These are phyloP conservation scores for Venturia nashicola DNA, from an alignment of 2,329 filamentous ascomycete species.

Conservation along the genomic window DNA sequence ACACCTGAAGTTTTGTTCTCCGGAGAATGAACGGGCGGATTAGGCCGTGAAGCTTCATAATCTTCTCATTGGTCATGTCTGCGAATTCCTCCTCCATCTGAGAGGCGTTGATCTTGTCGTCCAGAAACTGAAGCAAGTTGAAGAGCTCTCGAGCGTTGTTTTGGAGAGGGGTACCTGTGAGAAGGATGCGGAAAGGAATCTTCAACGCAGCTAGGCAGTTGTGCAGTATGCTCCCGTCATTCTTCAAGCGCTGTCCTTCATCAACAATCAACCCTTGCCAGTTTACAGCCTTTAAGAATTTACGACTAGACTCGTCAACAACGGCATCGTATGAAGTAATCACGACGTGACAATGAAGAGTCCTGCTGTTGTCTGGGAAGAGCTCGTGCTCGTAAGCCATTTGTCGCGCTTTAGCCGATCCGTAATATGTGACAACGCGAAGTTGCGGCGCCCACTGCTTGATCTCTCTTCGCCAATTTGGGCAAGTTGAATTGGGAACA, in stretches of 20 bases:
- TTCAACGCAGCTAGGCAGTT: conserved; percentile 58
- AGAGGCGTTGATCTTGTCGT: conserved; percentile 57
- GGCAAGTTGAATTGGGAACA: conserved; percentile 86
- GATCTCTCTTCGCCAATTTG: conserved; percentile 96
- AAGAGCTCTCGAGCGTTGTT: conserved; percentile 94
- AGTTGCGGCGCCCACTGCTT: conserved; percentile 83
- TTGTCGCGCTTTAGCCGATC: conserved; percentile 59
- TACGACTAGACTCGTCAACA: conserved; percentile 54
- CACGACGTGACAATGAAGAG: conserved; percentile 79
- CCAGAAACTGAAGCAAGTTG: conserved; percentile 91
- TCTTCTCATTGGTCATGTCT: conserved; percentile 70
- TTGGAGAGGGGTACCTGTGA: conserved; percentile 84
- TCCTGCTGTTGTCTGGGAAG: conserved; percentile 52
- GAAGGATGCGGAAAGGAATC: conserved; percentile 70
- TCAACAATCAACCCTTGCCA: conserved; percentile 90
- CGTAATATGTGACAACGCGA: conserved; percentile 87
- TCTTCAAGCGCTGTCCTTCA: conserved; percentile 91
- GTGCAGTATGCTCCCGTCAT: conserved; percentile 77
- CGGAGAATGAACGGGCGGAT: conserved; percentile 62
- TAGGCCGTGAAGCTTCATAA: conserved; percentile 67
- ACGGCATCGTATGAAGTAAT: conserved; percentile 92
- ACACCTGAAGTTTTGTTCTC: conserved; percentile 79
- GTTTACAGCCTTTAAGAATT: conserved; percentile 55
- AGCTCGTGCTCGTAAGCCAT: conserved; percentile 75
- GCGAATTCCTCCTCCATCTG: conserved; percentile 62